phyloP scores from a whole-genome alignment of 1,139 yeast genomes.

The Yamadazyma sp. region DNA sequence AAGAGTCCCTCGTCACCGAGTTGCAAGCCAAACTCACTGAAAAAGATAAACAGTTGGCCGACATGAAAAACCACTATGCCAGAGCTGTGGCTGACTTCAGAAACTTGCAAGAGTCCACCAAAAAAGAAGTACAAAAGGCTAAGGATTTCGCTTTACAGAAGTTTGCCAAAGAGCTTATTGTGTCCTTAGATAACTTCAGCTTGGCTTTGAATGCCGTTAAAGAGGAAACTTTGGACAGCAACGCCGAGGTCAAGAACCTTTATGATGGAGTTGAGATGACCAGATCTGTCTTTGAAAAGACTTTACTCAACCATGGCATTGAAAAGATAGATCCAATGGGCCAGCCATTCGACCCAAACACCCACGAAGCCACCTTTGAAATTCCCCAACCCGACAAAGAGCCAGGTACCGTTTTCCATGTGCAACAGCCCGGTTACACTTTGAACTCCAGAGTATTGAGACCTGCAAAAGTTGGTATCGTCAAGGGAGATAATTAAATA shows the following conservation, averaged over 20 bases:
- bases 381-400: slow-evolving; percentile 85
- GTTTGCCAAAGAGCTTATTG: slow-evolving; percentile 88
- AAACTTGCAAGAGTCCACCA: slow-evolving; percentile 87
- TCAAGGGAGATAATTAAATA: slow-evolving; percentile 44
- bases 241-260: slow-evolving; percentile 68
- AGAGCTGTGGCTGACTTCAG: slow-evolving; percentile 92
- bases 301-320: slow-evolving; percentile 78
- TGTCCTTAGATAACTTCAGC: slow-evolving; percentile 87
- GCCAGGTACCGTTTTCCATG: slow-evolving; percentile 91
- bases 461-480: slow-evolving; percentile 97
- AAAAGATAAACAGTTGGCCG: slow-evolving; percentile 80
- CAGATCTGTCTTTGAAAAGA: slow-evolving; percentile 81
- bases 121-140: slow-evolving; percentile 83
- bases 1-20: slow-evolving; percentile 34
- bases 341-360: slow-evolving; percentile 85
- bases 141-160: slow-evolving; percentile 90
- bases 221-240: slow-evolving; percentile 58
- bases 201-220: slow-evolving; percentile 81
- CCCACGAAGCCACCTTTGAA: slow-evolving; percentile 92
- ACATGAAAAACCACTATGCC: slow-evolving; percentile 78
- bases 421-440: slow-evolving; percentile 88
- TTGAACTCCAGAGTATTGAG: slow-evolving; percentile 86
- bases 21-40: slow-evolving; percentile 56
- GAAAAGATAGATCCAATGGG: slow-evolving; percentile 81
- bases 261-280: slow-evolving; percentile 94